These are phyloP conservation scores for Fusarium oxysporum DNA, from an alignment of 2,329 filamentous ascomycete genomes.

Conservation along the genomic window DNA sequence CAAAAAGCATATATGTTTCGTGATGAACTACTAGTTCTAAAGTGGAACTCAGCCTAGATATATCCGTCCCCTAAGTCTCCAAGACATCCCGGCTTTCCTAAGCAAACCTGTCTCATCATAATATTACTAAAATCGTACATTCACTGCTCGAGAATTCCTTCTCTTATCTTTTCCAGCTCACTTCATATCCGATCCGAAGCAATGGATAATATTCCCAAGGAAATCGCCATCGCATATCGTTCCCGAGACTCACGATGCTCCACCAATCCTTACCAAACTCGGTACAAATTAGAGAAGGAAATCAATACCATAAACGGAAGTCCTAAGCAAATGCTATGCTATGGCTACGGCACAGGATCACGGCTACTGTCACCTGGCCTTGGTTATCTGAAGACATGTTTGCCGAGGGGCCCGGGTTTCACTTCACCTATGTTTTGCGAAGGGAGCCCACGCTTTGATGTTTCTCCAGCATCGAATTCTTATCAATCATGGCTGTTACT, in stretches of 20 bases:
- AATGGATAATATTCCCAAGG: not conserved
- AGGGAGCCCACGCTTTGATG: not conserved
- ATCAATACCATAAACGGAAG: slow-evolving; percentile 13
- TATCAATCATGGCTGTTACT: slow-evolving; percentile 20
- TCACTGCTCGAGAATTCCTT: not conserved
- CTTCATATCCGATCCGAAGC: not conserved
- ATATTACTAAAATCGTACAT: not conserved
- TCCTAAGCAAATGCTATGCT: not conserved
- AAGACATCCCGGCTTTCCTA: not conserved
- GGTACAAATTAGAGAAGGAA: slow-evolving; percentile 28
- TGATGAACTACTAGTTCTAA: not conserved
- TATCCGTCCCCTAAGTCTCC: not conserved
- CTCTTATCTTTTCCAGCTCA: not conserved
- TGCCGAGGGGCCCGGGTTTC: not conserved
- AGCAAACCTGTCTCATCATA: not conserved
- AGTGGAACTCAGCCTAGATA: not conserved
- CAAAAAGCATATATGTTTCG: not conserved
- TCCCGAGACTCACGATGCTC: slow-evolving; percentile 1
- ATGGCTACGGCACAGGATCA: not conserved
- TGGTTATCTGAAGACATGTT: not conserved
- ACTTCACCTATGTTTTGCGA: not conserved
- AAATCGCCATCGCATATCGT: not conserved
- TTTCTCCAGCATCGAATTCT: not conserved
- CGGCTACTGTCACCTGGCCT: not conserved
- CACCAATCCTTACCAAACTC: slow-evolving; percentile 18